Percentiles rank a stretch among this genome's conserved stretches.
These are phyloP conservation scores for Aegilops bicornis DNA, from an alignment of 176 grass and related monocot genomes.

Conservation along the genomic window DNA sequence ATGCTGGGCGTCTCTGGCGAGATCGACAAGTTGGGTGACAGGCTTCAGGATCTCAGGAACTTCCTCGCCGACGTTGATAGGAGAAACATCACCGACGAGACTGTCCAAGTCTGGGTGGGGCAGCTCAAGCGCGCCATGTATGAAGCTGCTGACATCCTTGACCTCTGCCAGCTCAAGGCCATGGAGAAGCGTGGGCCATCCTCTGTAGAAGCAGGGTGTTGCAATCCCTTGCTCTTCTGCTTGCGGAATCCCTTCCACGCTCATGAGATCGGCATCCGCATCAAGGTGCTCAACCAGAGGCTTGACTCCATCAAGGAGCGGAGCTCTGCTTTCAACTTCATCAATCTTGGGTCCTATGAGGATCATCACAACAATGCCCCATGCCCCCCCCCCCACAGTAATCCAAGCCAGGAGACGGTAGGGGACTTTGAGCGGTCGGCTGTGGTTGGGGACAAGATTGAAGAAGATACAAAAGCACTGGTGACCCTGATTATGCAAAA, in stretches of 20 bases:
- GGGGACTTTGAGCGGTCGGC: background rate
- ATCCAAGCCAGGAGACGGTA: background rate
- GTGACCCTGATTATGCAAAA: background rate
- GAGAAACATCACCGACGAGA: too few species aligned
- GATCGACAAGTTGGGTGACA: too few species aligned
- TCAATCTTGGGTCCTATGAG: background rate
- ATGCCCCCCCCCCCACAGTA: rapidly evolving
- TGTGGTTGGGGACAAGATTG: background rate
- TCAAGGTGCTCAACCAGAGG: background rate
- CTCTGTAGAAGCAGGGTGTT: background rate
- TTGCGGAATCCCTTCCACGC: background rate
- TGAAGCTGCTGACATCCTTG: too few species aligned
- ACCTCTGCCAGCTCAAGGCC: too few species aligned
- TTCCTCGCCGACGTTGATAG: too few species aligned
- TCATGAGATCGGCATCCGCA: background rate
- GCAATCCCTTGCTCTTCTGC: background rate
- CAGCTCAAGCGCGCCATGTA: too few species aligned
- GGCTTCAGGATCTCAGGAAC: too few species aligned
- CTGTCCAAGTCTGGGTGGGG: too few species aligned
- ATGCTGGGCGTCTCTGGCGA: too few species aligned
- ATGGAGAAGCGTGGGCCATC: too few species aligned
- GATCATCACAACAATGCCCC: background rate
- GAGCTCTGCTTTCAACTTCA: background rate
- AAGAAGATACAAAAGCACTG: background rate
- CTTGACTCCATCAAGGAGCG: background rate